A percentile compares a stretch with the other conserved stretches of the same genome.
Evolutionary conservation across 1,139 yeast species (phyloP).

Genomic region (Scheffersomyces parashehatae): DNA sequence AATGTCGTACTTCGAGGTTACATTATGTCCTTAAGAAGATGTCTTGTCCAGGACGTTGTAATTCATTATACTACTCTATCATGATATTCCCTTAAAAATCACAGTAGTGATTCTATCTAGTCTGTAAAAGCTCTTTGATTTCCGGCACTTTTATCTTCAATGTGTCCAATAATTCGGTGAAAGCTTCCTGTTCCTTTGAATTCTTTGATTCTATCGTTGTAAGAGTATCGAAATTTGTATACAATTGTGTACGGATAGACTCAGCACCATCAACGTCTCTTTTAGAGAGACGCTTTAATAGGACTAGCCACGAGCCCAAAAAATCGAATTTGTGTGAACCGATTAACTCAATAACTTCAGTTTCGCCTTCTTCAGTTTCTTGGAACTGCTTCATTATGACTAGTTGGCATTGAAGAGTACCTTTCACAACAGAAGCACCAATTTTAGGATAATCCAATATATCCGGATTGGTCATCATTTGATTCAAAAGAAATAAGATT

Average conservation of each 20-base stretch:
- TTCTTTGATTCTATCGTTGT: too few relatives aligned
- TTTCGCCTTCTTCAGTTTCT: conserved; percentile 16
- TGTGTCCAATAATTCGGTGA: background rate
- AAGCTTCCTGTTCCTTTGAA: background rate
- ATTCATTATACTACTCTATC: background rate
- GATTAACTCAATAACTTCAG: conserved; percentile 14
- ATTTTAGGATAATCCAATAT: conserved; percentile 18
- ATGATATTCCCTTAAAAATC: background rate
- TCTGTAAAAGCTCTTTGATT: background rate
- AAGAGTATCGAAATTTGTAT: too few relatives aligned
- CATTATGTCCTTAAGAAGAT: background rate
- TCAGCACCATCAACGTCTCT: too few relatives aligned
- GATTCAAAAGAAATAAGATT: conserved; percentile 29
- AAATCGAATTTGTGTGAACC: conserved; percentile 36
- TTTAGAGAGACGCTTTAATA: conserved; percentile 10
- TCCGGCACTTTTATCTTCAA: background rate
- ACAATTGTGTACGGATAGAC: too few relatives aligned
- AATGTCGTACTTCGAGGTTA: background rate
- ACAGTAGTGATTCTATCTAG: background rate
- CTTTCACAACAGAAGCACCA: conserved; percentile 13
- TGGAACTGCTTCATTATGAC: conserved; percentile 9
- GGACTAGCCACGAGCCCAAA: conserved; percentile 28
- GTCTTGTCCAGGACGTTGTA: too few relatives aligned
- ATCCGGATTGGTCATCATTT: conserved; percentile 29
- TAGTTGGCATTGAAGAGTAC: conserved; percentile 12